phyloP scores from a whole-genome alignment of 768 basidiomycete species.

The Pleurotus ostreatus region DNA sequence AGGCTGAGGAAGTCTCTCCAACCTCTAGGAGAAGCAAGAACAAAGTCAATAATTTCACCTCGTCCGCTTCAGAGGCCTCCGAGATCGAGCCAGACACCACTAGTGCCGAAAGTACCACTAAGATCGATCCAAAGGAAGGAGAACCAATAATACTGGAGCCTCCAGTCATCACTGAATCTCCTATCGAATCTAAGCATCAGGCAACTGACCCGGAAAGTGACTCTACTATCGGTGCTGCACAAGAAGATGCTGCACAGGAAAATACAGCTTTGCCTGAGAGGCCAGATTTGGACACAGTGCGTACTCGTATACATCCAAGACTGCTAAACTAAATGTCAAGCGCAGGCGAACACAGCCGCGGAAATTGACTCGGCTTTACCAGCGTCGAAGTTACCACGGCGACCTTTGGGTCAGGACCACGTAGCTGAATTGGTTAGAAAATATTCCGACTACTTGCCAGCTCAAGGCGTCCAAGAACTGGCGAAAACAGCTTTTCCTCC shows the following conservation, averaged over 20 bases:
- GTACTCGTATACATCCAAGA: too few species aligned
- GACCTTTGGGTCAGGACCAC: constrained; percentile 49
- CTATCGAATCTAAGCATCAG: constrained; percentile 6
- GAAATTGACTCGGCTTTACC: constrained; percentile 24
- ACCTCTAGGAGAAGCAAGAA: constrained; percentile 38
- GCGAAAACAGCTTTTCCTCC: constrained; percentile 69
- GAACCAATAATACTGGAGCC: neutral
- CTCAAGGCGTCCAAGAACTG: constrained; percentile 68
- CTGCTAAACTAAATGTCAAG: too few species aligned
- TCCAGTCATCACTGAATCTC: constrained; percentile 9
- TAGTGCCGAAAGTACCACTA: neutral
- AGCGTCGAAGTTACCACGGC: constrained; percentile 60
- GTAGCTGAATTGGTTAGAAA: constrained; percentile 86
- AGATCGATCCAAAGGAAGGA: neutral
- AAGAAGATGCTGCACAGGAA: constrained; percentile 22
- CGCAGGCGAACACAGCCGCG: constrained; percentile 5
- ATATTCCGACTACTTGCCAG: constrained; percentile 74
- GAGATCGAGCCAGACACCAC: constrained; percentile 48
- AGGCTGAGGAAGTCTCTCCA: constrained; percentile 60
- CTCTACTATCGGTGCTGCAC: constrained; percentile 71
- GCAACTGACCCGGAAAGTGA: constrained; percentile 76
- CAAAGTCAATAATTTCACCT: constrained; percentile 50
- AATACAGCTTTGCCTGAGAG: constrained; percentile 2
- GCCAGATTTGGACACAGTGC: too few species aligned
- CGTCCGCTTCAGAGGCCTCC: constrained; percentile 70